Evolutionary conservation across 148 eudicot genomes (phyloP), one percentile per base, ranked within the genome.

Genomic region (Cornus florida): DNA sequence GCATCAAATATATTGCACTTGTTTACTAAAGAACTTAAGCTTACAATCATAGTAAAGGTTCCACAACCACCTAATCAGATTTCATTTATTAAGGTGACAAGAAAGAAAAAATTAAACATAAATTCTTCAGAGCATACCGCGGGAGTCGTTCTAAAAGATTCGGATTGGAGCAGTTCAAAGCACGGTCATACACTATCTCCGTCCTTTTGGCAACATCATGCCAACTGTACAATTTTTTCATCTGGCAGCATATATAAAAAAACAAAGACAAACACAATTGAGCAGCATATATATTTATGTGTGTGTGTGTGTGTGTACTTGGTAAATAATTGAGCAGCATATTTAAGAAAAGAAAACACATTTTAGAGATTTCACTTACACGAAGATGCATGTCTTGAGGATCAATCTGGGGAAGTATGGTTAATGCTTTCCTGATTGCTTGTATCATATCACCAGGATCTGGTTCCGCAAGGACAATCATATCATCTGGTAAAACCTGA

Each of bases 401-500:
- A 88, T 95, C 97, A 76, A 95, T 90, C 43, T 77, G 82, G 75
- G 97, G 97, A 78, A 95, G 98, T 83, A 89, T 88, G 41, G 79
- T 75, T 72, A 95, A 92, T 23, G 99, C 99, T 87, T 91, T 93
- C 70, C 87, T 88, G 69, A 95, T 90, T 77, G 97, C 97, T 79
- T 79, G 82, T 76, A 91, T 93, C 97, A 95, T 90, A 76, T 92
- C 95, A 74, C 66, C 41, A 31, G 99, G 97, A 90, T 95, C 97
- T 65, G 99, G 99, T 87, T 90, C 85, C 57, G 99, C 97, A 82
- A 95, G 92, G 75, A 95, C 98, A 82, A 95, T 82, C 97, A 95
- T 92, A 89, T 95, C 99, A 71, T 95, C 99, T 73, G 99, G 99
- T 82, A 95, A 80, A 88, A 95, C 99, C 98, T 95, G 75, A 50